These are phyloP conservation scores for Ilyonectria destructans DNA, from an alignment of 2,329 filamentous ascomycete species.

Conservation along the genomic window DNA sequence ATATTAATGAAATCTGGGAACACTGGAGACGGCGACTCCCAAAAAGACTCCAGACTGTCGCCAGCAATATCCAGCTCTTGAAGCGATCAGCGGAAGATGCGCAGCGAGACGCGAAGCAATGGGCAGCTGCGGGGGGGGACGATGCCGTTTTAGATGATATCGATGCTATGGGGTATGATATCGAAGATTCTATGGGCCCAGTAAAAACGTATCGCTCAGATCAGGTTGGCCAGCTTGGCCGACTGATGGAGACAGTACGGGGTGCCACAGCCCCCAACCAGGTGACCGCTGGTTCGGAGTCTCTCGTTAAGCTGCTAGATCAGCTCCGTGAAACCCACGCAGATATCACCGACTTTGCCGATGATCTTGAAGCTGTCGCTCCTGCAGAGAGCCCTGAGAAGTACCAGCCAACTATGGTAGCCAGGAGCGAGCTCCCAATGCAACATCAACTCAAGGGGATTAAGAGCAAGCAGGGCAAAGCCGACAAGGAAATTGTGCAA, in stretches of 20 bases:
- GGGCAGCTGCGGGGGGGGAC: background rate
- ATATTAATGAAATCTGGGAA: too few relatives aligned
- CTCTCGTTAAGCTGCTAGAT: background rate
- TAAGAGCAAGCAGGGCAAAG: background rate
- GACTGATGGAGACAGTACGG: background rate
- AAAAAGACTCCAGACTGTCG: background rate
- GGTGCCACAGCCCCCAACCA: background rate
- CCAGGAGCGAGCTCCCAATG: background rate
- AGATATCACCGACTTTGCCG: too few relatives aligned
- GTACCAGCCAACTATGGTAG: background rate
- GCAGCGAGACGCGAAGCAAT: slow-evolving; percentile 3
- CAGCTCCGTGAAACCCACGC: background rate
- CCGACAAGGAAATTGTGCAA: background rate
- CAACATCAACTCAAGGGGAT: background rate
- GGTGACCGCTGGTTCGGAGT: too few relatives aligned
- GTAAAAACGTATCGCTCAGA: background rate
- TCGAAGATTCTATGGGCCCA: too few relatives aligned
- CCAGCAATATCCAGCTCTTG: slow-evolving; percentile 19
- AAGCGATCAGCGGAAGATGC: slow-evolving; percentile 20
- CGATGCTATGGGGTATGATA: too few relatives aligned
- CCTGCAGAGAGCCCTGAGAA: background rate
- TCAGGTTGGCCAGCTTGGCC: background rate
- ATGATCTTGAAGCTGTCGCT: too few relatives aligned
- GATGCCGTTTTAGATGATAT: too few relatives aligned
- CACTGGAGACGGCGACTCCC: background rate